Percentiles rank a stretch among this genome's conserved stretches.
These are phyloP conservation scores for Astraeus odoratus DNA, from an alignment of 768 basidiomycete species.

Conservation along the genomic window DNA sequence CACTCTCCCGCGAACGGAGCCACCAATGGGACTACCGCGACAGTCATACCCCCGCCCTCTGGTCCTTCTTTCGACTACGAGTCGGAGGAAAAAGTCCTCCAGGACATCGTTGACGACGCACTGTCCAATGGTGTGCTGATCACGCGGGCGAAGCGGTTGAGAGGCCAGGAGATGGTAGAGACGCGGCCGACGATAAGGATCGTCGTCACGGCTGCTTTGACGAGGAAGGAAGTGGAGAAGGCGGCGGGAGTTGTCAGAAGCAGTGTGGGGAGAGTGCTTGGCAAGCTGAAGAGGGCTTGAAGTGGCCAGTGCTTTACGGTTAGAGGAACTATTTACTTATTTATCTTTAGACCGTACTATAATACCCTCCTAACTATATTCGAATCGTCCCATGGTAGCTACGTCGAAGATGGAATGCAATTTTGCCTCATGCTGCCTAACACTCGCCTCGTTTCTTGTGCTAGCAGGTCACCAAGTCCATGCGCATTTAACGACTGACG, in stretches of 20 bases:
- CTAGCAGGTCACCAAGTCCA: too few species aligned
- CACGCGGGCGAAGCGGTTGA: conserved; percentile 75
- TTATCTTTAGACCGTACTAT: too few species aligned
- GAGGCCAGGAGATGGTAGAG: conserved; percentile 79
- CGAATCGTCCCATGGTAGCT: too few species aligned
- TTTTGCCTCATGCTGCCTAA: too few species aligned
- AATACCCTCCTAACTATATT: too few species aligned
- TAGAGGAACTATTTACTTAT: too few species aligned
- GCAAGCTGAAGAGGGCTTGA: conserved; percentile 44
- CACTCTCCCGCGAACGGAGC: conserved; percentile 2
- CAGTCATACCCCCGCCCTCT: conserved; percentile 9
- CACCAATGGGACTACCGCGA: not conserved
- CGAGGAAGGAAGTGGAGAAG: conserved; percentile 90
- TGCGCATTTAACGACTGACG: too few species aligned
- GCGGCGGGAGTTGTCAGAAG: conserved; percentile 68
- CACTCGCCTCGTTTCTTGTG: too few species aligned
- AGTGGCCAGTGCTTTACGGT: too few species aligned
- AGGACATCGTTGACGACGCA: conserved; percentile 89
- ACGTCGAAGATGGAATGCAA: too few species aligned
- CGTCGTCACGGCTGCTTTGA: conserved; percentile 71
- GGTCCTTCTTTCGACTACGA: conserved; percentile 40
- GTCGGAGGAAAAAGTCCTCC: conserved; percentile 72
- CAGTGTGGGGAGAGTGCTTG: conserved; percentile 67
- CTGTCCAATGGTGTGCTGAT: conserved; percentile 77
- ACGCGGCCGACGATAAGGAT: conserved; percentile 79